Percentiles rank a stretch among this genome's conserved stretches.
Evolutionary conservation across 306 rosid species (phyloP).

Genomic region (Gleditsia sinensis): DNA sequence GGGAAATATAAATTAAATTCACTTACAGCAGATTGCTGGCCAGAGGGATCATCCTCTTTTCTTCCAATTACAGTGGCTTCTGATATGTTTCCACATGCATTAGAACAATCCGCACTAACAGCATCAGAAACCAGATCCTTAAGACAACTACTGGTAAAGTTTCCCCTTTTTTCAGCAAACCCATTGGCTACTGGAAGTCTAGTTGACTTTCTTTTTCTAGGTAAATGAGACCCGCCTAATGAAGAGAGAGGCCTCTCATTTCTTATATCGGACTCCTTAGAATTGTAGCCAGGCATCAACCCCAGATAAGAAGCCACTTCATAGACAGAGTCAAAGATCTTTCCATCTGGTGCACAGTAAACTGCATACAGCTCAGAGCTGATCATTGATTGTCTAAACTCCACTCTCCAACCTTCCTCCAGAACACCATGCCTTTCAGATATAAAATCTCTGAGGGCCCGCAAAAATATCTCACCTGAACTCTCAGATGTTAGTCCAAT

Average conservation of each 20-base stretch:
- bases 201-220: constrained; percentile 72
- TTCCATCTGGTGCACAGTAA: constrained; percentile 96
- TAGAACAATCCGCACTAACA: constrained; percentile 41
- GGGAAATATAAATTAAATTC: constrained; percentile 27
- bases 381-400: constrained; percentile 65
- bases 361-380: constrained; percentile 79
- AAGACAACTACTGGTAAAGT: constrained; percentile 39
- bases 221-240: constrained; percentile 49
- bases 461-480: constrained; percentile 73
- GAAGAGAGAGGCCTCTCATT: constrained; percentile 57
- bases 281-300: constrained; percentile 60
- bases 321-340: constrained; percentile 86
- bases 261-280: constrained; percentile 61
- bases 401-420: constrained; percentile 98
- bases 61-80: constrained; percentile 47
- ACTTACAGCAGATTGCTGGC: constrained; percentile 62
- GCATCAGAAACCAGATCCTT: constrained; percentile 59
- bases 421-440: constrained; percentile 83
- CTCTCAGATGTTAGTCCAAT: constrained; percentile 50
- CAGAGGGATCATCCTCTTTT: constrained; percentile 42
- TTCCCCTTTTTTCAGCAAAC: constrained; percentile 60
- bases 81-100: constrained; percentile 46
- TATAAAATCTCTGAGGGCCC: constrained; percentile 88
- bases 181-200: constrained; percentile 61
- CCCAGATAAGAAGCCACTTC: constrained; percentile 95